Percentiles rank a stretch among this genome's conserved stretches.
phyloP scores from a whole-genome alignment of 2,329 filamentous ascomycete species.

The Amesomyces nigricolor region DNA sequence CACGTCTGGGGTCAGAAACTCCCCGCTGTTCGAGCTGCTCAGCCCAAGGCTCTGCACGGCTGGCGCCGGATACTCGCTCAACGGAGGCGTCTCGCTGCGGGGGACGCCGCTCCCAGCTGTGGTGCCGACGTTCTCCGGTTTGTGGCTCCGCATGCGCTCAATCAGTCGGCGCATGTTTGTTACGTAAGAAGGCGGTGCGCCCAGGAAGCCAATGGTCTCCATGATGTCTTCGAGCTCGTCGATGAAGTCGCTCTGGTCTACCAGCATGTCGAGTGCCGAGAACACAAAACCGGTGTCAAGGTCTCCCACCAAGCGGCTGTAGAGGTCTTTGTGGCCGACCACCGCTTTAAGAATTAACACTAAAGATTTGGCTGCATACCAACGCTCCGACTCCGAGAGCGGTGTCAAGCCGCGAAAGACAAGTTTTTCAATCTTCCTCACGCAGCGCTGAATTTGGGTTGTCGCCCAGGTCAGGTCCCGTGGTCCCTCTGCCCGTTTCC shows the following conservation, averaged over 20 bases:
- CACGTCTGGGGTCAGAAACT: slow-evolving; percentile 20
- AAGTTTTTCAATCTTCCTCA: slow-evolving; percentile 39
- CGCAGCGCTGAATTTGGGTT: slow-evolving; percentile 40
- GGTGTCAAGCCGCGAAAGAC: slow-evolving; percentile 35
- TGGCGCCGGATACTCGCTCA: neutral
- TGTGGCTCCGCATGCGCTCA: slow-evolving; percentile 26
- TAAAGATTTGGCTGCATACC: slow-evolving; percentile 43
- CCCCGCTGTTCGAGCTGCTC: slow-evolving; percentile 1
- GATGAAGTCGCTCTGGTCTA: slow-evolving; percentile 41
- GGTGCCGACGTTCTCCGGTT: neutral
- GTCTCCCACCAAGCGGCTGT: slow-evolving; percentile 43
- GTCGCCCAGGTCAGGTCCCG: slow-evolving; percentile 46
- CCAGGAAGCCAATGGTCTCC: slow-evolving; percentile 24
- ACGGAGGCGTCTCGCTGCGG: slow-evolving; percentile 16
- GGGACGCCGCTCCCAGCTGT: slow-evolving; percentile 5
- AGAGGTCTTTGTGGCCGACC: slow-evolving; percentile 43
- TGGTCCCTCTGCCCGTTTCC: slow-evolving; percentile 29
- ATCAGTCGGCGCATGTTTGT: slow-evolving; percentile 30
- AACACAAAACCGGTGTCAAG: slow-evolving; percentile 41
- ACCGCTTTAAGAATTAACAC: slow-evolving; percentile 44
- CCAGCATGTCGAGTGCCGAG: slow-evolving; percentile 39
- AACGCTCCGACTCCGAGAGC: slow-evolving; percentile 35
- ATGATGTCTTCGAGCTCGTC: slow-evolving; percentile 35
- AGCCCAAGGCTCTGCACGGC: neutral
- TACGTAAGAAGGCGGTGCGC: slow-evolving; percentile 28